Conservation (phyloP, 2,329 filamentous ascomycete species). For the Diaporthe citri region DNA sequence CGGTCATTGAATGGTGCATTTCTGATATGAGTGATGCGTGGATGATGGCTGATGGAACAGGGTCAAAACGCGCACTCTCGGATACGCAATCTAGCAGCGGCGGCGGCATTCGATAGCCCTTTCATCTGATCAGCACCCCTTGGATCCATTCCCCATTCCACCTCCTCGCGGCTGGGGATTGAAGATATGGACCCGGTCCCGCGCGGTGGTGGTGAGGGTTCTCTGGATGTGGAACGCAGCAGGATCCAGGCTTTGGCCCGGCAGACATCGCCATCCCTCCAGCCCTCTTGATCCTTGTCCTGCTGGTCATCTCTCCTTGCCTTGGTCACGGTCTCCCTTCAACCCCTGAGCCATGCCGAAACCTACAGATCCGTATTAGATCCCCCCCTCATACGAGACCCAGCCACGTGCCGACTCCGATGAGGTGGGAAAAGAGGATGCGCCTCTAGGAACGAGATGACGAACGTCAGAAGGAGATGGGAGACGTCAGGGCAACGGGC, state of each 20-base stretch:
- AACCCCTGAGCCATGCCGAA: conserved; percentile 42
- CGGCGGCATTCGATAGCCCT: conserved; percentile 37
- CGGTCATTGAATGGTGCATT: conserved; percentile 27
- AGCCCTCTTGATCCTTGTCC: conserved; percentile 24
- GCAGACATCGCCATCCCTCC: conserved; percentile 21
- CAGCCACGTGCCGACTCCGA: conserved; percentile 39
- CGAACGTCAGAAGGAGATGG: conserved; percentile 36
- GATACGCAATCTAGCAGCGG: conserved; percentile 36
- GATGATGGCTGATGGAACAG: conserved; percentile 38
- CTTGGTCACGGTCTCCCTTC: conserved; percentile 32
- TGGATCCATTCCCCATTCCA: conserved; percentile 36
- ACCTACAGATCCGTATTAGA: conserved; percentile 36
- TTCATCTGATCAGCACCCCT: conserved; percentile 40
- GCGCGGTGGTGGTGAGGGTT: conserved; percentile 27
- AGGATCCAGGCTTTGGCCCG: conserved; percentile 27
- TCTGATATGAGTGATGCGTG: conserved; percentile 32
- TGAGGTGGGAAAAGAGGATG: conserved; percentile 28
- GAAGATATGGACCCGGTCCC: conserved; percentile 33
- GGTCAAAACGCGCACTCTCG: conserved; percentile 38
- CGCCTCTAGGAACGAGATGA: conserved; percentile 36
- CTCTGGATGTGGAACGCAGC: conserved; percentile 28
- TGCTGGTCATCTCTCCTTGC: conserved; percentile 33
- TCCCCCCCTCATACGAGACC: conserved; percentile 31
- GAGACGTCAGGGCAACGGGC: conserved; percentile 27
- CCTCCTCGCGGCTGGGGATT: conserved; percentile 26